Evolutionary conservation across 208 protist genomes (phyloP).

Genomic region (Acanthamoeba lenticulata): DNA sequence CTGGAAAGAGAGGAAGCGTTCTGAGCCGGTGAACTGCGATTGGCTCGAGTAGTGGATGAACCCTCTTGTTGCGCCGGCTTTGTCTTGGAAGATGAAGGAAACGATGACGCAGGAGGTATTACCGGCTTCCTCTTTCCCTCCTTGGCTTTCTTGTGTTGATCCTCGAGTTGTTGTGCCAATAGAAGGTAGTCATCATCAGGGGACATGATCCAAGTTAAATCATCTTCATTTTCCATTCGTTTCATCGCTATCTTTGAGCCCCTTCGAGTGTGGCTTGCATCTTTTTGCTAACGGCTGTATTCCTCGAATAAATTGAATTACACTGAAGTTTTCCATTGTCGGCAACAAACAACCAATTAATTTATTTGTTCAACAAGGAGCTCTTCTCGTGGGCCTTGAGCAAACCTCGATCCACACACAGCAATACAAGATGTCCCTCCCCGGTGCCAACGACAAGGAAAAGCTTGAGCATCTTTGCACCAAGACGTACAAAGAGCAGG

Average conservation of each 20-base stretch:
- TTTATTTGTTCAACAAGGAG: neutral
- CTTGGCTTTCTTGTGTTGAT: neutral
- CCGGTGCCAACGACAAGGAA: too few relatives aligned
- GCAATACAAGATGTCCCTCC: too few relatives aligned
- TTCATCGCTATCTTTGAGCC: neutral
- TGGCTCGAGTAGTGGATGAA: neutral
- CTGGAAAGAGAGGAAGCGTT: neutral
- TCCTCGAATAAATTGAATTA: neutral
- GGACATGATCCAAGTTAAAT: neutral
- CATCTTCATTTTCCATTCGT: neutral
- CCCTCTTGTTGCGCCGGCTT: neutral
- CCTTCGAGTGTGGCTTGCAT: neutral
- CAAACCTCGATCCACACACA: too few relatives aligned
- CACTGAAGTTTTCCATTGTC: too few relatives aligned
- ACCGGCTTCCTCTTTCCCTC: neutral
- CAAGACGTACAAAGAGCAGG: too few relatives aligned
- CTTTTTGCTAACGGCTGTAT: neutral
- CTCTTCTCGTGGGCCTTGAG: neutral
- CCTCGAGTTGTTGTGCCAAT: neutral
- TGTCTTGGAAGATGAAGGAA: neutral
- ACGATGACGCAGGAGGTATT: neutral
- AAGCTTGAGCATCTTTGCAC: too few relatives aligned
- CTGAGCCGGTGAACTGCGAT: neutral
- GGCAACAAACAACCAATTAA: neutral
- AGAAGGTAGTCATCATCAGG: neutral